phyloP scores from a whole-genome alignment of 1,139 yeast genomes.

The Taiozyma sp. region DNA sequence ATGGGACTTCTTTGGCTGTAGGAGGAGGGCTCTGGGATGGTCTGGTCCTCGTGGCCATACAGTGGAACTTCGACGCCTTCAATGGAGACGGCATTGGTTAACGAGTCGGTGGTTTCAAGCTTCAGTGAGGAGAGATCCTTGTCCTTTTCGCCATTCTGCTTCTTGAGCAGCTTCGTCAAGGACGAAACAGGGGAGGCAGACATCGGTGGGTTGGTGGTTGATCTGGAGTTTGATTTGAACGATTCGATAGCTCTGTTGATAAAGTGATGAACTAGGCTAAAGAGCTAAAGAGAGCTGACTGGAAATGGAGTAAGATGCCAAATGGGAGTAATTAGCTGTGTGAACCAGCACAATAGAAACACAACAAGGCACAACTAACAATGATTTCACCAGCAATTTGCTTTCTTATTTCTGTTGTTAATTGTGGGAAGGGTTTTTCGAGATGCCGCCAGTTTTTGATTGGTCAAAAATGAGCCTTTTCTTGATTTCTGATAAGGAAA shows the following conservation, averaged over 20 bases:
- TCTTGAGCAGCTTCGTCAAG: conserved; percentile 22
- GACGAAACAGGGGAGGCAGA: conserved; percentile 22
- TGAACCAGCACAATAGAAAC: neutral
- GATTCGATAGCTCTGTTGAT: too few relatives aligned
- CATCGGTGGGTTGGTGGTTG: conserved; percentile 1
- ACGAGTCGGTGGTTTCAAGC: conserved; percentile 11
- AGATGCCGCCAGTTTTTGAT: neutral
- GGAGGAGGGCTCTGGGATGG: neutral
- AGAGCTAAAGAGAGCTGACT: neutral
- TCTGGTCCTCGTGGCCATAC: conserved; percentile 6
- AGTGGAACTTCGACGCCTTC: conserved; percentile 24
- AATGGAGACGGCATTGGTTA: conserved; percentile 22
- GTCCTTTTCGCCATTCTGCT: conserved; percentile 13
- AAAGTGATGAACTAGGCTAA: neutral
- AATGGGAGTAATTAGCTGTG: neutral
- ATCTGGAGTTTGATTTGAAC: neutral
- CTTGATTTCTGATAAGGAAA: neutral
- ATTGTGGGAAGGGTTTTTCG: neutral
- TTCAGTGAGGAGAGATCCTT: conserved; percentile 3
- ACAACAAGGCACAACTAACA: neutral
- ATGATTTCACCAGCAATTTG: neutral
- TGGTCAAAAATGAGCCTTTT: neutral
- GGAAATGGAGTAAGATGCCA: neutral
- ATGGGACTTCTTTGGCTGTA: conserved; percentile 22
- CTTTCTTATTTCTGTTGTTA: neutral